Percentiles rank a stretch among this genome's conserved stretches.
Evolutionary conservation across 345 rosid genomes (phyloP).

Genomic region (Eucalyptus fibrosa): DNA sequence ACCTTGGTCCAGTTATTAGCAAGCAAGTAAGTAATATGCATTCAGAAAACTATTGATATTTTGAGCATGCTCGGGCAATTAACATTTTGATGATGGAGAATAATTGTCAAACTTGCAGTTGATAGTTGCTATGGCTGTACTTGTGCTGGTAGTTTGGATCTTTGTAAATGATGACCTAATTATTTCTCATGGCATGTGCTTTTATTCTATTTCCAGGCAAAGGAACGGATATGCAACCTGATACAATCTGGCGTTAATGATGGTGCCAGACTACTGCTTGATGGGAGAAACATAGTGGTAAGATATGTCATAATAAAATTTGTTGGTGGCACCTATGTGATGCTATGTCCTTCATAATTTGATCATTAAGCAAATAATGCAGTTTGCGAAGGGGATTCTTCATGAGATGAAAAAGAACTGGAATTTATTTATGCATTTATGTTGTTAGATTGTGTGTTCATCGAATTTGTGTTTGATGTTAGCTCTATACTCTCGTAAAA

Average conservation of each 20-base stretch:
- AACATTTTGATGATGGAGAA: background rate
- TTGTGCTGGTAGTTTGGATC: background rate
- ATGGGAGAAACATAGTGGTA: constrained; percentile 87
- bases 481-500: background rate
- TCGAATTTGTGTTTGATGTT: background rate
- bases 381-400: background rate
- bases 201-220: constrained; percentile 50
- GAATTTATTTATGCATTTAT: background rate
- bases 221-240: constrained; percentile 67
- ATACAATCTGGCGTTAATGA: constrained; percentile 74
- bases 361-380: background rate
- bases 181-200: background rate
- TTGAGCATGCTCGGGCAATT: background rate
- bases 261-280: constrained; percentile 82
- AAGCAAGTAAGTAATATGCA: constrained; percentile 35
- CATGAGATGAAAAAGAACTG: background rate
- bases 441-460: background rate
- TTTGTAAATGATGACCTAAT: background rate
- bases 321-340: background rate
- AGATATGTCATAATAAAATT: background rate
- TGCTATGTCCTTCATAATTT: background rate
- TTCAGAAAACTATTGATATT: background rate
- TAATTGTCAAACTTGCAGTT: background rate
- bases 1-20: constrained; percentile 94
- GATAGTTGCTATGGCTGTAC: background rate